phyloP scores from a whole-genome alignment of 1,284 basidiomycete genomes.

The Ceratobasidium papillatum region DNA sequence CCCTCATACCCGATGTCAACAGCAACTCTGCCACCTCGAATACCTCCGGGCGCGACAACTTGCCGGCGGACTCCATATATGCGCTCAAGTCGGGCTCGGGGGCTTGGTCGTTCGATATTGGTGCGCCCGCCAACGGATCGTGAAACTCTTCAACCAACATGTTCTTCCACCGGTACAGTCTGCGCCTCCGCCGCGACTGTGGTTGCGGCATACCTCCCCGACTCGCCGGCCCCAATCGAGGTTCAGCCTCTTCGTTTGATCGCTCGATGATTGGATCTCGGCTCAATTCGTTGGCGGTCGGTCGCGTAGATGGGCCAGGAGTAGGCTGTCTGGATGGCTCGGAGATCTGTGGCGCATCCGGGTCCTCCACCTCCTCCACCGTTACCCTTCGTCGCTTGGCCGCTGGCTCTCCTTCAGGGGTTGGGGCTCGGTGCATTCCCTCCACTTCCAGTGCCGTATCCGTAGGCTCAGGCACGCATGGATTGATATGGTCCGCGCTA shows the following conservation, averaged over 20 bases:
- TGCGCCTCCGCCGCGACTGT: not conserved
- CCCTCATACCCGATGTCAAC: constrained; percentile 7
- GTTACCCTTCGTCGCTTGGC: not conserved
- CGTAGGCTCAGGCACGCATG: no score
- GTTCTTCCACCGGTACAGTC: not conserved
- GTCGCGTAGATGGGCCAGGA: not conserved
- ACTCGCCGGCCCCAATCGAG: not conserved
- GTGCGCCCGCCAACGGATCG: not conserved
- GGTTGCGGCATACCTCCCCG: not conserved
- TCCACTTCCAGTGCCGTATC: no score
- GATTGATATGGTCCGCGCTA: no score
- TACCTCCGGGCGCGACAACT: not conserved
- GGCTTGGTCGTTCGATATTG: not conserved
- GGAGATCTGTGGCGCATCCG: not conserved
- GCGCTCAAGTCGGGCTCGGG: not conserved
- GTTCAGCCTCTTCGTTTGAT: not conserved
- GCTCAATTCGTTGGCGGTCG: no score
- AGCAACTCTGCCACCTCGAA: constrained; percentile 21
- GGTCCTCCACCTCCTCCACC: not conserved
- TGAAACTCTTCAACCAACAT: constrained; percentile 4
- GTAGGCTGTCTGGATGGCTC: not conserved
- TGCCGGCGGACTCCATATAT: not conserved
- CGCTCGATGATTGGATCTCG: no score
- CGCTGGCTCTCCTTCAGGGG: no score
- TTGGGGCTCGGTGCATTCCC: no score